Evolutionary conservation across 1,284 basidiomycete species (phyloP).

Genomic region (Fomitiporia mediterranea): DNA sequence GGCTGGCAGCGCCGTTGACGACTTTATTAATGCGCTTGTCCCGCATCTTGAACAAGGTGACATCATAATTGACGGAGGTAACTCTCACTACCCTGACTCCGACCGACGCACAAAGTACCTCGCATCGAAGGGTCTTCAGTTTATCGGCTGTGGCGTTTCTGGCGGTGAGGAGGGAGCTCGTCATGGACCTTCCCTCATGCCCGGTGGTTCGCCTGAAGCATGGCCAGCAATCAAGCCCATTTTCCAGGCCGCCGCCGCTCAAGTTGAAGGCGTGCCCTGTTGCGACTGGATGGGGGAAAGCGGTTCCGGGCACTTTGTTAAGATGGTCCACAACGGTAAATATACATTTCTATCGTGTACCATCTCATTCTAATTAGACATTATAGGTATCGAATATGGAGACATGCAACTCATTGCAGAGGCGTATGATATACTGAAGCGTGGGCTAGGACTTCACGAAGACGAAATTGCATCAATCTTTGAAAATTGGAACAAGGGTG

Average conservation of each 20-base stretch:
- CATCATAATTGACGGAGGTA: slow-evolving; percentile 99
- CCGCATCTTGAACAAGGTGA: slow-evolving; percentile 74
- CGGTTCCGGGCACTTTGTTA: slow-evolving; percentile 93
- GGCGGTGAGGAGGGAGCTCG: slow-evolving; percentile 99
- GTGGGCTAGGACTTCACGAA: slow-evolving; percentile 83
- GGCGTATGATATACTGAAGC: slow-evolving; percentile 97
- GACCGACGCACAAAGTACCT: slow-evolving; percentile 93
- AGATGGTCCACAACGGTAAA: slow-evolving; percentile 98
- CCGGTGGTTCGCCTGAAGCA: slow-evolving; percentile 90
- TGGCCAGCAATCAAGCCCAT: slow-evolving; percentile 98
- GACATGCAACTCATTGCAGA: slow-evolving; percentile 99
- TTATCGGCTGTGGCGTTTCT: slow-evolving; percentile 98
- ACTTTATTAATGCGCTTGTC: slow-evolving; percentile 68
- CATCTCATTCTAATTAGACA: slow-evolving; percentile 19
- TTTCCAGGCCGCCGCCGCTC: slow-evolving; percentile 97
- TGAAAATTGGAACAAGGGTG: slow-evolving; percentile 94
- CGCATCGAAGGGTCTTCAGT: slow-evolving; percentile 91
- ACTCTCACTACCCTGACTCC: slow-evolving; percentile 98
- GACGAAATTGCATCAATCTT: slow-evolving; percentile 90
- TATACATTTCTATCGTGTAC: slow-evolving; percentile 18
- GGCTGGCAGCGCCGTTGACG: slow-evolving; percentile 75
- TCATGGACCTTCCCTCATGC: slow-evolving; percentile 98
- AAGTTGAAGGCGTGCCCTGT: slow-evolving; percentile 94
- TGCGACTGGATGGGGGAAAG: slow-evolving; percentile 99
- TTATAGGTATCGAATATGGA: slow-evolving; percentile 93